Evolutionary conservation across 306 rosid genomes (phyloP).

Genomic region (Vigna mungo): DNA sequence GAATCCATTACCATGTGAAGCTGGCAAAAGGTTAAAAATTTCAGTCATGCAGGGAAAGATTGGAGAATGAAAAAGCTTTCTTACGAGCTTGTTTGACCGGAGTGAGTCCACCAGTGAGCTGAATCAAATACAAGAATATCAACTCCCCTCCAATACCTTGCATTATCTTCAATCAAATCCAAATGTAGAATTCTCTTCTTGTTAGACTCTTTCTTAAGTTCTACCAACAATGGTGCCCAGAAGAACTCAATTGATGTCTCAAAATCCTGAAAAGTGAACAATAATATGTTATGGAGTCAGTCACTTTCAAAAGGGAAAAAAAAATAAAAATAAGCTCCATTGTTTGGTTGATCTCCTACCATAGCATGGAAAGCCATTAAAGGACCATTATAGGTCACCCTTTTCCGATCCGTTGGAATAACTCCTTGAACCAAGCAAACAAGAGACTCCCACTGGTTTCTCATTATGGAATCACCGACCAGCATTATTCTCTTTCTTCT

Average conservation of each 20-base stretch:
- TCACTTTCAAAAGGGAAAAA: constrained; percentile 23
- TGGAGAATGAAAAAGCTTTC: constrained; percentile 40
- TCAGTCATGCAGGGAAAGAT: constrained; percentile 7
- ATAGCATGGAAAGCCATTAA: constrained; percentile 90
- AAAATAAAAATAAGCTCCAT: not conserved
- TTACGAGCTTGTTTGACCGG: constrained; percentile 82
- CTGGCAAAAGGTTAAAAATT: constrained; percentile 7
- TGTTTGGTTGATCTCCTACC: constrained; percentile 52
- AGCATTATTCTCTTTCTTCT: constrained; percentile 88
- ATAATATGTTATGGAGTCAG: constrained; percentile 24
- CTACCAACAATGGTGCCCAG: constrained; percentile 95
- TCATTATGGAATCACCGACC: constrained; percentile 97
- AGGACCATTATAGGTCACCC: constrained; percentile 79
- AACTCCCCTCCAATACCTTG: constrained; percentile 90
- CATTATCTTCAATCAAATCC: constrained; percentile 94
- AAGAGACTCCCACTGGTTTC: constrained; percentile 99
- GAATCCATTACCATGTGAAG: constrained; percentile 34
- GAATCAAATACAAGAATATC: constrained; percentile 93
- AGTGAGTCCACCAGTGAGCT: constrained; percentile 99
- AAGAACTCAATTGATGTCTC: constrained; percentile 88
- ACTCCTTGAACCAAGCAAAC: constrained; percentile 95
- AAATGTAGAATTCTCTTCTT: constrained; percentile 79
- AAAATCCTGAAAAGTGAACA: constrained; percentile 66
- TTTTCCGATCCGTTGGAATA: constrained; percentile 75
- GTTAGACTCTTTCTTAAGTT: constrained; percentile 65